Evolutionary conservation across 306 rosid species (phyloP).

Genomic region (Quercus robur): DNA sequence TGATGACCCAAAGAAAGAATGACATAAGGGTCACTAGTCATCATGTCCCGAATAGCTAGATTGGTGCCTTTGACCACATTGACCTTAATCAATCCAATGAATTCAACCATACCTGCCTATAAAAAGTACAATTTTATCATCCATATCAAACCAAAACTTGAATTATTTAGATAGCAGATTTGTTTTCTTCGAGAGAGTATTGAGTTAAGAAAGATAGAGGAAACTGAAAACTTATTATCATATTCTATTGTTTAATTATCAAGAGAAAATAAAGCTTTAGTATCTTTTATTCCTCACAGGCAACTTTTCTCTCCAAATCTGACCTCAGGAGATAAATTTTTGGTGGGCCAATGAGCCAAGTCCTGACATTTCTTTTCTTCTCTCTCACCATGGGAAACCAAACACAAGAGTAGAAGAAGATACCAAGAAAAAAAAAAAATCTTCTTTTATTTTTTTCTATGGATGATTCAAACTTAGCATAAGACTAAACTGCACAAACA

Average conservation of each 20-base stretch:
- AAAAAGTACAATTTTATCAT: conserved; percentile 30
- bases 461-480: not conserved
- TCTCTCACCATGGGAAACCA: not conserved
- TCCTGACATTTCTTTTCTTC: not conserved
- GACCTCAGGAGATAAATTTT: not conserved
- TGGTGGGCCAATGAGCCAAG: not conserved
- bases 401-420: not conserved
- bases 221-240: not conserved
- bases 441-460: not conserved
- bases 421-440: not conserved
- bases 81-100: conserved; percentile 90
- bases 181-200: not conserved
- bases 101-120: conserved; percentile 98
- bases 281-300: not conserved
- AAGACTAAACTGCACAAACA: not conserved
- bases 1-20: conserved; percentile 85
- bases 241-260: too few relatives aligned
- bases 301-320: not conserved
- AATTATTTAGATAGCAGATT: not conserved
- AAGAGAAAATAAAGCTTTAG: not conserved
- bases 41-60: conserved; percentile 74
- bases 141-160: conserved; percentile 6
- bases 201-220: not conserved
- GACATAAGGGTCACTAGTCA: conserved; percentile 93
- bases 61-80: conserved; percentile 85